Conservation (phyloP, 2,329 filamentous ascomycete genomes). For the Aspergillus sp. region DNA sequence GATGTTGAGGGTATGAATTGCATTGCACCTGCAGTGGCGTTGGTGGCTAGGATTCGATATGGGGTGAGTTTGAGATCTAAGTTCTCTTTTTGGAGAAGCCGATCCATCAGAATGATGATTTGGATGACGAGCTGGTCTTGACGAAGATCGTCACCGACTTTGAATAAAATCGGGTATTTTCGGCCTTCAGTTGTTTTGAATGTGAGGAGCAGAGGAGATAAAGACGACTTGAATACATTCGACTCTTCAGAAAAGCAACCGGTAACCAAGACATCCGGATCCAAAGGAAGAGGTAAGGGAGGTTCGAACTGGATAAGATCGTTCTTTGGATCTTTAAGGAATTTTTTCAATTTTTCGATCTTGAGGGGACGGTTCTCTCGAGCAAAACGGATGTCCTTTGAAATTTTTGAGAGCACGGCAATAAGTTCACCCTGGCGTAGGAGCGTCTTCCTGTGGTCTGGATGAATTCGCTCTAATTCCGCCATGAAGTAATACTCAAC, state of each 20-base stretch:
- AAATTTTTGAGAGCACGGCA: slow-evolving; percentile 81
- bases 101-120: slow-evolving; percentile 97
- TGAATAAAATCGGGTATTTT: slow-evolving; percentile 93
- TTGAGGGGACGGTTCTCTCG: slow-evolving; percentile 77
- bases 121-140: slow-evolving; percentile 97
- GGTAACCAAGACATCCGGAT: slow-evolving; percentile 76
- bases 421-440: slow-evolving; percentile 87
- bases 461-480: slow-evolving; percentile 73
- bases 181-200: slow-evolving; percentile 78
- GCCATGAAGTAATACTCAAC: slow-evolving; percentile 97
- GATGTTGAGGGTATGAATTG: slow-evolving; percentile 89
- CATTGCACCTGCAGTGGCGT: slow-evolving; percentile 81
- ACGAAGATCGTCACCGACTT: slow-evolving; percentile 91
- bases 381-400: slow-evolving; percentile 80
- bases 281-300: slow-evolving; percentile 81
- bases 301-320: slow-evolving; percentile 81
- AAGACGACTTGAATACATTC: slow-evolving; percentile 90
- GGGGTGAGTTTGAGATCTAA: slow-evolving; percentile 91
- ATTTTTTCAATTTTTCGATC: slow-evolving; percentile 79
- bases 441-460: slow-evolving; percentile 72
- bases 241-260: slow-evolving; percentile 82
- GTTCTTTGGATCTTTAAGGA: slow-evolving; percentile 84
- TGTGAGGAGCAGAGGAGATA: slow-evolving; percentile 86
- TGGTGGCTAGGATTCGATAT: slow-evolving; percentile 94
- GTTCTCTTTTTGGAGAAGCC: slow-evolving; percentile 91